Evolutionary conservation across 2,329 filamentous ascomycete genomes (phyloP), one percentile per base, ranked within the genome.

Genomic region (Macroventuria anomochaeta): DNA sequence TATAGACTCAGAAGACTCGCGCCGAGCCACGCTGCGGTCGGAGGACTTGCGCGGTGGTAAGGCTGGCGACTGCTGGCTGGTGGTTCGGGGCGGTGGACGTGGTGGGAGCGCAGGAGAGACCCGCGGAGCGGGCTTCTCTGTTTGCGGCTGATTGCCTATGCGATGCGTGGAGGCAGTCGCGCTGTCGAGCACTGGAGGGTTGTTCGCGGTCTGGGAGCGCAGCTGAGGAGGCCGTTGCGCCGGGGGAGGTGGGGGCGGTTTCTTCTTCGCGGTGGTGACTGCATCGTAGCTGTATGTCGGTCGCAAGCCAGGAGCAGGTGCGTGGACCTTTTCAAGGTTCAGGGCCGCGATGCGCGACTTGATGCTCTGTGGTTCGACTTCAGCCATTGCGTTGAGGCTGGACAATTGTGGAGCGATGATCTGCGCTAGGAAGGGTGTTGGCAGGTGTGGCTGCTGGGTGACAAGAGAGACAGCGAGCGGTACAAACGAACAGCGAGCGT

Each of bases 71-170:
- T 55, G 57, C 38, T 68, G 61, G n/a, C 77, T 77, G 44, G 53
- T 76, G 8, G 76, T 76, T 33, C 83, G 83, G 17, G 84, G 72
- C n/a, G 77, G 68, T n/a, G 80, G 81, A 15, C 72, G 67, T 7
- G 72, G 72, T n/a, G 71, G 70, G 15, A 72, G 64, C 3, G 67
- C 65, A 17, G 70, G 73, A 28, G 63, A 68, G 13, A 65, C 40
- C 11, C 57, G 66, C 15, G 68, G 64, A 7, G 58, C 42, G 3
- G 63, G 57, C 18, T 31, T 53, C 36, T 51, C 61, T 31, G 41
- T 51, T 25, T 42, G 58, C 12, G 77, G 77, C 60, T 73, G 70
- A 41, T 80, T 79, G 55, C 72, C 76, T 13, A 63, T 41, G 69
- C 74, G 51, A 43, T 67, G 63, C 15, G 66, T 64, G 10, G 69